phyloP scores from a whole-genome alignment of 805 yeast species.

The Kregervanrija pseudodelftensis region DNA sequence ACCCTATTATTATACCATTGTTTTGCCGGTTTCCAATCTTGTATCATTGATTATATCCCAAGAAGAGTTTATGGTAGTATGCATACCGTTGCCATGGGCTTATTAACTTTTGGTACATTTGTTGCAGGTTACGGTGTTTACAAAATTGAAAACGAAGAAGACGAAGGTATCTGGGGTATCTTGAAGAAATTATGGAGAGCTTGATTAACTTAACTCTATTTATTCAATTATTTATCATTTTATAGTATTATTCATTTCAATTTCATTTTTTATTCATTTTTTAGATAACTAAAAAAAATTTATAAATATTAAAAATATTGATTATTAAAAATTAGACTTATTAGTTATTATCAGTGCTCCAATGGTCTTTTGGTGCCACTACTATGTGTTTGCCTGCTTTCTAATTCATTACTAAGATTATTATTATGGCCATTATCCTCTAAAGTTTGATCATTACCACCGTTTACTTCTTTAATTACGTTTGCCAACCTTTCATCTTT shows the following conservation, averaged over 20 bases:
- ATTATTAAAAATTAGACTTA: neutral
- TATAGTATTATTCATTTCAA: neutral
- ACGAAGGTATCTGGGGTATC: slow-evolving; percentile 52
- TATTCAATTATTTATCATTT: neutral
- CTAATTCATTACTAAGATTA: neutral
- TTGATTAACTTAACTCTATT: slow-evolving; percentile 4
- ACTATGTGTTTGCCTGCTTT: no score
- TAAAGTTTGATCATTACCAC: neutral
- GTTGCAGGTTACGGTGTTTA: slow-evolving; percentile 67
- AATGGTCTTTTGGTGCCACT: slow-evolving; percentile 4
- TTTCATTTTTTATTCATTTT: neutral
- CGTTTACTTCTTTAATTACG: neutral
- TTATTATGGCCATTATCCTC: neutral
- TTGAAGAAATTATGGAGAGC: slow-evolving; percentile 30
- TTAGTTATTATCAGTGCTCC: slow-evolving; percentile 1
- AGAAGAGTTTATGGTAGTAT: slow-evolving; percentile 60
- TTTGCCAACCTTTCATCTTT: neutral
- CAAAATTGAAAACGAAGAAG: slow-evolving; percentile 56
- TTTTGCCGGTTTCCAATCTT: slow-evolving; percentile 65
- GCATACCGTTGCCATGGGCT: slow-evolving; percentile 54
- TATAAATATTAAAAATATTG: no score
- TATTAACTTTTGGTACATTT: slow-evolving; percentile 56
- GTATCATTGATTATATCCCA: slow-evolving; percentile 76
- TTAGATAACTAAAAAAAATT: neutral
- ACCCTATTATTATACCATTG: slow-evolving; percentile 55